Percentiles rank a stretch among this genome's conserved stretches.
Evolutionary conservation across 352 stramenopile genomes (phyloP).

Genomic region (Phytophthora pistaciae): DNA sequence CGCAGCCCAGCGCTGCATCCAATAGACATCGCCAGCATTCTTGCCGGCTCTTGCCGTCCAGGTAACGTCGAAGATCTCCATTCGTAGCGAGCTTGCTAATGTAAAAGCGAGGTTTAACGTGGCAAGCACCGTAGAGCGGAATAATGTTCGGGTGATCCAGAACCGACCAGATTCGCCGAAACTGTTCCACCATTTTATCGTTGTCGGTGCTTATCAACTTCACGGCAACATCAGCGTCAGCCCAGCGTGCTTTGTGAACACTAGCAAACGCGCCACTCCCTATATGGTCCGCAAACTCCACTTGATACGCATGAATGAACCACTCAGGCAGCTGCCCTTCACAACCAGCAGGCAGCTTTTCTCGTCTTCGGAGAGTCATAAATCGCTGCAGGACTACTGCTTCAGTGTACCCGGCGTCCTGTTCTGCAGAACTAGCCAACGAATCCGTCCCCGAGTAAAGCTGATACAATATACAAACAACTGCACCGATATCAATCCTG

Average conservation of each 20-base stretch:
- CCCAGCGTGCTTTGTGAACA: background rate
- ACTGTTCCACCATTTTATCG: background rate
- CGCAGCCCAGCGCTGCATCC: background rate
- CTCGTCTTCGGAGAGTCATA: background rate
- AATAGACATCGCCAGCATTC: background rate
- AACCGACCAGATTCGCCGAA: background rate
- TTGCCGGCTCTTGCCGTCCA: background rate
- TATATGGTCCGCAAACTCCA: background rate
- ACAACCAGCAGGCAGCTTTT: background rate
- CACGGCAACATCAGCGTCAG: background rate
- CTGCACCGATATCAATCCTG: background rate
- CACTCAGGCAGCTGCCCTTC: background rate
- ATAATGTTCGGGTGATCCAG: background rate
- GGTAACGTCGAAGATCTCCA: background rate
- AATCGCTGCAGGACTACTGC: background rate
- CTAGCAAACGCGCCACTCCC: background rate
- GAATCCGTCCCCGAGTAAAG: background rate
- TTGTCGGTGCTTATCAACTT: background rate
- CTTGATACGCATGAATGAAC: background rate
- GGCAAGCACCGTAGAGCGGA: background rate
- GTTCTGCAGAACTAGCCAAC: background rate
- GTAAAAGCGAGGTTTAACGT: background rate
- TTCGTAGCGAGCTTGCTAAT: background rate
- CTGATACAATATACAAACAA: conserved; percentile 1
- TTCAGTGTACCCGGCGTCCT: background rate